These are phyloP conservation scores for Phaeoacremonium minimum DNA, from an alignment of 2,329 filamentous ascomycete genomes.

Conservation along the genomic window DNA sequence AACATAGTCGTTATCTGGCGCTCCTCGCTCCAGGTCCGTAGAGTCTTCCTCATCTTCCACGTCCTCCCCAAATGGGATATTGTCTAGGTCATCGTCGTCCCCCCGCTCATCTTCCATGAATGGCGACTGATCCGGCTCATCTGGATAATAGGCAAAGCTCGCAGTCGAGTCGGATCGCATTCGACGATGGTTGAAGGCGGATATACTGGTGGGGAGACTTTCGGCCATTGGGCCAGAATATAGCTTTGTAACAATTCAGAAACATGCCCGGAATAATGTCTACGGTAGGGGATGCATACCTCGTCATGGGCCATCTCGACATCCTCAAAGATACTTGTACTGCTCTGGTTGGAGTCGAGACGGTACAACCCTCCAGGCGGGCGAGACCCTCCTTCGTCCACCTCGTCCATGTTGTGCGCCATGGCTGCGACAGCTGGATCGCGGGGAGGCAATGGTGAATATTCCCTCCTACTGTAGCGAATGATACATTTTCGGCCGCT, in stretches of 20 bases:
- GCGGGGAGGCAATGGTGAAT: no score
- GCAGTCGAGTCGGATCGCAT: slow-evolving; percentile 76
- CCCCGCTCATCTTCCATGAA: slow-evolving; percentile 32
- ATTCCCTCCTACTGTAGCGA: no score
- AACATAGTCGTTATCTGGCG: slow-evolving; percentile 37
- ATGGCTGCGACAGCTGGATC: no score
- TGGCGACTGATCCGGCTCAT: slow-evolving; percentile 51
- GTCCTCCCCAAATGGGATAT: slow-evolving; percentile 33
- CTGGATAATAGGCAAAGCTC: slow-evolving; percentile 86
- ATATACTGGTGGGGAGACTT: slow-evolving; percentile 89
- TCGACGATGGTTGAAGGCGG: slow-evolving; percentile 85
- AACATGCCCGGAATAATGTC: not conserved
- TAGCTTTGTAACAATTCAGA: slow-evolving; percentile 39
- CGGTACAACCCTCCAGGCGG: no score
- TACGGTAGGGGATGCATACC: slow-evolving; percentile 42
- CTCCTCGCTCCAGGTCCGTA: slow-evolving; percentile 26
- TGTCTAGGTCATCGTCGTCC: slow-evolving; percentile 29
- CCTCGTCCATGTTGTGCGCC: no score
- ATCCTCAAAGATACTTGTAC: slow-evolving; percentile 80
- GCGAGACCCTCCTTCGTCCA: no score
- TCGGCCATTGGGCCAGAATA: slow-evolving; percentile 93
- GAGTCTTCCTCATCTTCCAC: slow-evolving; percentile 31
- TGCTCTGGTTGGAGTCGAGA: slow-evolving; percentile 66
- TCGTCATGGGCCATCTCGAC: slow-evolving; percentile 99
- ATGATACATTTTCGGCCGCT: no score